Evolutionary conservation across 2,329 filamentous ascomycete genomes (phyloP).

Genomic region (Hypoxylon sp.): DNA sequence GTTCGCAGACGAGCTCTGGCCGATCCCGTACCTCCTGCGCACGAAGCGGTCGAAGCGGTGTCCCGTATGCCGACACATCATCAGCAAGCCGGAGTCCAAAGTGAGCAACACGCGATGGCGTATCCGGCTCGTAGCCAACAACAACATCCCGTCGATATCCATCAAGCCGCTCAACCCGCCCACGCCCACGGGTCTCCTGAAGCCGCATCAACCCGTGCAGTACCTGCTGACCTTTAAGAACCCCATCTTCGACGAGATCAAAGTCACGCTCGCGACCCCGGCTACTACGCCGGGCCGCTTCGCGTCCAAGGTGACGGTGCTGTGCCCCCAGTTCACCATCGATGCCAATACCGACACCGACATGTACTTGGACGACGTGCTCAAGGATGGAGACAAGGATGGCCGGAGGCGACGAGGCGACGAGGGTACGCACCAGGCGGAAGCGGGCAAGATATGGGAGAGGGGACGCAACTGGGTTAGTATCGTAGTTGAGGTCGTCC

Average conservation of each 20-base stretch:
- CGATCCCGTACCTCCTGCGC: conserved; percentile 84
- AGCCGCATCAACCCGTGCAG: conserved; percentile 75
- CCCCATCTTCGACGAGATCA: conserved; percentile 91
- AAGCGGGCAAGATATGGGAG: conserved; percentile 97
- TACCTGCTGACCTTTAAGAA: conserved; percentile 94
- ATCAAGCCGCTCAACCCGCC: conserved; percentile 71
- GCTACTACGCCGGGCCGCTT: conserved; percentile 83
- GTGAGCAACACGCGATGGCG: conserved; percentile 90
- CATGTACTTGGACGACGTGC: conserved; percentile 88
- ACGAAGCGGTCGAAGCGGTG: conserved; percentile 97
- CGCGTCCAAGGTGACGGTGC: conserved; percentile 85
- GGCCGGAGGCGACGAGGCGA: conserved; percentile 58
- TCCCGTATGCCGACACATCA: conserved; percentile 91
- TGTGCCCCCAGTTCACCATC: conserved; percentile 95
- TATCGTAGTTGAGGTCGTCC: conserved; percentile 90
- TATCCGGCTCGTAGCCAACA: conserved; percentile 89
- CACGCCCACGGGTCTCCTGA: conserved; percentile 58
- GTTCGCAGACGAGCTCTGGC: conserved; percentile 82
- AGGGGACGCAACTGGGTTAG: conserved; percentile 94
- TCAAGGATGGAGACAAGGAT: conserved; percentile 68
- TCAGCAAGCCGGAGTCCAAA: conserved; percentile 94
- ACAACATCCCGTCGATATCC: conserved; percentile 87
- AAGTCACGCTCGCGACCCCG: conserved; percentile 89
- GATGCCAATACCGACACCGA: conserved; percentile 89
- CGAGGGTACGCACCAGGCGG: conserved; percentile 70